Evolutionary conservation across 139 green algal genomes (phyloP).

Genomic region (Micromonas pusilla): DNA sequence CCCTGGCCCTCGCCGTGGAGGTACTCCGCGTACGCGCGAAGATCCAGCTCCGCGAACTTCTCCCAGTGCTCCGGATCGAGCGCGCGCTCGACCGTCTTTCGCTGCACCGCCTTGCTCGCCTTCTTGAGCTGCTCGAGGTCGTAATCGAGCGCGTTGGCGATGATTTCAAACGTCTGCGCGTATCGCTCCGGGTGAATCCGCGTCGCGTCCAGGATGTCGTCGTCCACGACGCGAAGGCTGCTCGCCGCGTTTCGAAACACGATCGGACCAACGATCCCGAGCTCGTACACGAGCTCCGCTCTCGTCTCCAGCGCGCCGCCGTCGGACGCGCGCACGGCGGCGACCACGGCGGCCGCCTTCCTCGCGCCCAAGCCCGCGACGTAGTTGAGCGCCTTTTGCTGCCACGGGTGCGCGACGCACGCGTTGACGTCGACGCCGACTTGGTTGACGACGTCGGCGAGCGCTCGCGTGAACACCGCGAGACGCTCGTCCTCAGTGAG

Average conservation of each 20-base stretch:
- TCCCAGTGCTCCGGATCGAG: constrained; percentile 9
- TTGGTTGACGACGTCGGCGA: constrained; percentile 15
- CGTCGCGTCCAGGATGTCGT: constrained; percentile 11
- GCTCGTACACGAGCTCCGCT: neutral
- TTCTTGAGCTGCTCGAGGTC: neutral
- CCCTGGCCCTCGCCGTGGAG: neutral
- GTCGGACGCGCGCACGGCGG: neutral
- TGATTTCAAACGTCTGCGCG: constrained; percentile 4
- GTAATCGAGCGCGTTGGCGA: constrained; percentile 15
- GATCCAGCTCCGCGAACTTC: neutral
- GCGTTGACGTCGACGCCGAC: constrained; percentile 21
- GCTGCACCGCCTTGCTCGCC: neutral
- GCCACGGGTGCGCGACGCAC: neutral
- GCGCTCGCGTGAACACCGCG: neutral
- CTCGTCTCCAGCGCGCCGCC: constrained; percentile 7
- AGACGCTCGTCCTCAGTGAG: neutral
- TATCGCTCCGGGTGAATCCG: constrained; percentile 24
- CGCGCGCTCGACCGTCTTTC: neutral
- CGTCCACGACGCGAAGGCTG: neutral
- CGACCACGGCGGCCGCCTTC: neutral
- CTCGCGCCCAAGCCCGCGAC: constrained; percentile 13
- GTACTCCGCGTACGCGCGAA: constrained; percentile 10
- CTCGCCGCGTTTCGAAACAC: constrained; percentile 17
- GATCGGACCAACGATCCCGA: neutral
- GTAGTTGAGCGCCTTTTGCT: neutral